Conservation (phyloP, 2,329 filamentous ascomycete genomes). For the Trichoderma atrobrunneum region DNA sequence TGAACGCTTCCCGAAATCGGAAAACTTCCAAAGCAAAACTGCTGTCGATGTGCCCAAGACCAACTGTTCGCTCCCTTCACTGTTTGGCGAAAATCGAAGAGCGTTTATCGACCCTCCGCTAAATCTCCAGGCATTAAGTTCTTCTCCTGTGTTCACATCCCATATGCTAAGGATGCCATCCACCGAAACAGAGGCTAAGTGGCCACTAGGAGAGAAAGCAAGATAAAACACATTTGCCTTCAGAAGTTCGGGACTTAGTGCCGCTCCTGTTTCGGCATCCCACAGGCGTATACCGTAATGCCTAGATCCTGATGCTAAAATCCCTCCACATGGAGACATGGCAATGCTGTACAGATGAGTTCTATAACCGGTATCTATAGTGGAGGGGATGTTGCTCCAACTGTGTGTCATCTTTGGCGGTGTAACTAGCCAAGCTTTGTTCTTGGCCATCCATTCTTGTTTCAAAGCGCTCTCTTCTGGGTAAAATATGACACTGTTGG, state of each 20-base stretch:
- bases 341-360: no score
- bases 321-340: neutral
- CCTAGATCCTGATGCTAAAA: neutral
- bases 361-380: no score
- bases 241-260: neutral
- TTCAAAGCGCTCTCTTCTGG: neutral
- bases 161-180: accelerated
- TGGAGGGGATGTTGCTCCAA: neutral
- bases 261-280: neutral
- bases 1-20: neutral
- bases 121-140: no score
- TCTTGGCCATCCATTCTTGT: neutral
- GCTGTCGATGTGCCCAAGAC: neutral
- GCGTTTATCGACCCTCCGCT: no score
- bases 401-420: neutral
- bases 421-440: neutral
- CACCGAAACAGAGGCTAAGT: neutral
- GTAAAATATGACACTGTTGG: neutral
- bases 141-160: neutral
- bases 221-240: neutral
- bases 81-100: neutral
- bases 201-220: neutral
- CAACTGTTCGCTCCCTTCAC: neutral
- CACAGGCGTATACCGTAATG: accelerated
- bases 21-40: neutral